These are phyloP conservation scores for Penicillium palitans DNA, from an alignment of 2,329 filamentous ascomycete genomes.

Conservation along the genomic window DNA sequence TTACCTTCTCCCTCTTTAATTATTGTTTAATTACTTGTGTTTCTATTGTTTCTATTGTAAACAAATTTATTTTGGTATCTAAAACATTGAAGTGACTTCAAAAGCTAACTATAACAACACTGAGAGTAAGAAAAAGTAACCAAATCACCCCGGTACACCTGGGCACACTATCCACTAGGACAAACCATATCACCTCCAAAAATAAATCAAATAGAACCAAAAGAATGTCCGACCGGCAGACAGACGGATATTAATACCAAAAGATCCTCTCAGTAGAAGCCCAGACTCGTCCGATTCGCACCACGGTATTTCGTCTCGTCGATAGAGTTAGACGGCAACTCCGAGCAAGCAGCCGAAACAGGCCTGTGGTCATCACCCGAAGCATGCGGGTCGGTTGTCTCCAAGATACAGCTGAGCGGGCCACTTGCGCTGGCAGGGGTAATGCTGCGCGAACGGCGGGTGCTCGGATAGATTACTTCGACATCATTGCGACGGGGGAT, in stretches of 20 bases:
- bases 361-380: constrained; percentile 25
- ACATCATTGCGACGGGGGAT: constrained; percentile 34
- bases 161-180: constrained; percentile 2
- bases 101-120: not conserved
- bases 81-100: not conserved
- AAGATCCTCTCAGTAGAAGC: constrained; percentile 15
- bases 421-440: constrained; percentile 30
- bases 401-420: constrained; percentile 35
- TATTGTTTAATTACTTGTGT: not conserved
- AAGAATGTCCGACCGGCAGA: constrained; percentile 1
- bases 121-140: not conserved
- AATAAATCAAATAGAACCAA: not conserved
- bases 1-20: not conserved
- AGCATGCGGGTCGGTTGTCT: constrained; percentile 22
- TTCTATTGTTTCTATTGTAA: not conserved
- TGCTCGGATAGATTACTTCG: constrained; percentile 38
- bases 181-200: not conserved
- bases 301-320: constrained; percentile 33
- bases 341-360: constrained; percentile 1
- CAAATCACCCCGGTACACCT: not conserved
- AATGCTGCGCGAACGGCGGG: constrained; percentile 36
- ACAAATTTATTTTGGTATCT: not conserved
- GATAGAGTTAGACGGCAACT: constrained; percentile 17
- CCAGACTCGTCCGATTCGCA: constrained; percentile 33
- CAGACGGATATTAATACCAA: not conserved